Evolutionary conservation across 2,329 filamentous ascomycete genomes (phyloP), one percentile per base, ranked within the genome.

Genomic region (Chaetoscypha palmicola): DNA sequence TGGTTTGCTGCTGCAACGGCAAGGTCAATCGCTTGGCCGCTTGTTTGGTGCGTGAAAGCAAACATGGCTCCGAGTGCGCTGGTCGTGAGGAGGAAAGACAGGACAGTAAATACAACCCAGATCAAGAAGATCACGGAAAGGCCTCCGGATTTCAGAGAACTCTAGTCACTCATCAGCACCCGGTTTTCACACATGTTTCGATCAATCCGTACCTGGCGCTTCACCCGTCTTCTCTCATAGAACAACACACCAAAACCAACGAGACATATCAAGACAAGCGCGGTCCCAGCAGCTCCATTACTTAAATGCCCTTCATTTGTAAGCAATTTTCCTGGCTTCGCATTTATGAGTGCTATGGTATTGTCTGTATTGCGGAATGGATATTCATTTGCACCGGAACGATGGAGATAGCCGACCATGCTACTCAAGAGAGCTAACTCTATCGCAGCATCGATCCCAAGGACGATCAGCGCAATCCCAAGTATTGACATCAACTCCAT

Each of bases 331-430:
- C 36, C 32, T 11, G 50, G 50, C 21, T 53, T 51, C 11, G 50
- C 45, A 20, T 47, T 49, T n/a, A 50, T 35, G 8, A 45, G 10
- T 5, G 22, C 11, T 3, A 31, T 26, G 2, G n/a, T 14, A 11
- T 45, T 46, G 33, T 34, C 16, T n/a, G 14, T 14, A 2, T 21
- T n/a, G 4, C 2, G 1, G 33, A 53, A 53, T 4, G 43, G 45
- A 35, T 53, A 53, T 49, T 50, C 11, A 19, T 53, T 53, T 33
- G 48, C 48, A 21, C 48, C 63, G 14, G 51, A 58, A 19, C 47
- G 45, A 45, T 66, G 62, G 3, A 70, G 53, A 56, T 62, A 70
- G 12, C 57, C 54, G 24, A 68, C 63, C 49, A 61, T 68, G 50
- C 58, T 60, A 37, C 62, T 64, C 39, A 68, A 56, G 24, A 69